phyloP scores from a whole-genome alignment of 1,284 basidiomycete species.

The Phylloboletellus chloephorus region DNA sequence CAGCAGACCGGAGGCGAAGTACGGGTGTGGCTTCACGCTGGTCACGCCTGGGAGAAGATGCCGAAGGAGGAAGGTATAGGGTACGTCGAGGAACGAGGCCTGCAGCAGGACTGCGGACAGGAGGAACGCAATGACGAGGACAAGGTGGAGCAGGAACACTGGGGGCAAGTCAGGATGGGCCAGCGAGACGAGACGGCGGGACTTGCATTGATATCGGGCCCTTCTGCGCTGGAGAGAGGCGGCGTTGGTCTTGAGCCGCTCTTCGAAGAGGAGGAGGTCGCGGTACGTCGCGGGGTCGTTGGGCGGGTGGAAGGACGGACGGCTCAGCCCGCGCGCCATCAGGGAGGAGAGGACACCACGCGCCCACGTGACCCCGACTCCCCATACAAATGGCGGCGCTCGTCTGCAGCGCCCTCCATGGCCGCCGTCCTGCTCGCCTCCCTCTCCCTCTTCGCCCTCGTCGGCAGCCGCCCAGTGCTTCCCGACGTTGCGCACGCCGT shows the following conservation, averaged over 20 bases:
- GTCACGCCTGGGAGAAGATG: slow-evolving; percentile 47
- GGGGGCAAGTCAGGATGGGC: slow-evolving; percentile 18
- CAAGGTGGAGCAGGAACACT: slow-evolving; percentile 76
- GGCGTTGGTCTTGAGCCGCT: slow-evolving; percentile 91
- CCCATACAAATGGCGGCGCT: slow-evolving; percentile 26
- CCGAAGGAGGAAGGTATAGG: slow-evolving; percentile 50
- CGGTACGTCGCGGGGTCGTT: slow-evolving; percentile 66
- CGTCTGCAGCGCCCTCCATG: slow-evolving; percentile 31
- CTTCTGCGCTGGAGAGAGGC: slow-evolving; percentile 76
- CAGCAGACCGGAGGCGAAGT: slow-evolving; percentile 69
- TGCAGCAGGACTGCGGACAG: slow-evolving; percentile 70
- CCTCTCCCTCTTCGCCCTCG: slow-evolving; percentile 41
- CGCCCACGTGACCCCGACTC: too few species aligned
- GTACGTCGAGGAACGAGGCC: slow-evolving; percentile 59
- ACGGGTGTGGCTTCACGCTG: slow-evolving; percentile 54
- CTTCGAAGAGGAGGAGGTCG: slow-evolving; percentile 92
- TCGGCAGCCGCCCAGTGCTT: slow-evolving; percentile 40
- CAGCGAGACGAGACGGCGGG: slow-evolving; percentile 2
- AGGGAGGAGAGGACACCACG: too few species aligned
- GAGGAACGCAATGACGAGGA: slow-evolving; percentile 66
- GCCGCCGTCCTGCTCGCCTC: slow-evolving; percentile 39
- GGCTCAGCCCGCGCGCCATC: too few species aligned
- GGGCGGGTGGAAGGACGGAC: slow-evolving; percentile 33
- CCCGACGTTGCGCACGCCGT: slow-evolving; percentile 15
- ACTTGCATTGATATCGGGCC: slow-evolving; percentile 80